A percentile compares a stretch with the other conserved stretches of the same genome.
phyloP scores from a whole-genome alignment of 2,329 filamentous ascomycete species.

The Ophiocordyceps robertsii region DNA sequence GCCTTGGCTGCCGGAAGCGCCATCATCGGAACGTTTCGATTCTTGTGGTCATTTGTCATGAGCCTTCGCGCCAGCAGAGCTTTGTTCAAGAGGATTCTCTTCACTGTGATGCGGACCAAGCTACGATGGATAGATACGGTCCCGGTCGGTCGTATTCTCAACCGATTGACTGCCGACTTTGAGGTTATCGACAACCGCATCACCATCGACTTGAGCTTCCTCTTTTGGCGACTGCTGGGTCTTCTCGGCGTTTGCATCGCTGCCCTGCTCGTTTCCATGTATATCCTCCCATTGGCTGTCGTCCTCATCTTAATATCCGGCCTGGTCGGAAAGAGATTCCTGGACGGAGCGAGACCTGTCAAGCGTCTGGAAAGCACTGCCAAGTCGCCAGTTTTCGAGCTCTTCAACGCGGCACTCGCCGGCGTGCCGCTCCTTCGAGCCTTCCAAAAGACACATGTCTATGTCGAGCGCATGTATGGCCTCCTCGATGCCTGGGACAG shows the following conservation, averaged over 20 bases:
- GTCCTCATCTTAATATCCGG: conserved; percentile 43
- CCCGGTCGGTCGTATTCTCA: conserved; percentile 62
- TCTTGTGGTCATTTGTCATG: conserved; percentile 48
- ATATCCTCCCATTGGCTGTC: conserved; percentile 48
- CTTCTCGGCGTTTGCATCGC: conserved; percentile 55
- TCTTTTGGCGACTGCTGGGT: conserved; percentile 44
- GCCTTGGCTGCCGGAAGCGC: conserved; percentile 42
- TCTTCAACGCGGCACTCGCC: conserved; percentile 59
- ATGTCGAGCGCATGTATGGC: conserved; percentile 55
- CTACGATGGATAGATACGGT: conserved; percentile 73
- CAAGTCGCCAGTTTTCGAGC: conserved; percentile 70
- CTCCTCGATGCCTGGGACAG: conserved; percentile 56
- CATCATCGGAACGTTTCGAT: conserved; percentile 47
- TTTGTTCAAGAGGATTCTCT: conserved; percentile 55
- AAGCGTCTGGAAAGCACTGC: conserved; percentile 66
- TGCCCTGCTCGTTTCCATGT: conserved; percentile 52
- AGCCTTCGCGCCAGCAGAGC: conserved; percentile 55
- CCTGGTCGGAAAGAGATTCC: conserved; percentile 47
- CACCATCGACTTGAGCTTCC: conserved; percentile 47
- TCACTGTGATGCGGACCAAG: conserved; percentile 55
- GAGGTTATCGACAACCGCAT: conserved; percentile 57
- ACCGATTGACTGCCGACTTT: conserved; percentile 69
- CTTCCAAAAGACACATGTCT: conserved; percentile 54
- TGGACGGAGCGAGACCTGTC: conserved; percentile 58
- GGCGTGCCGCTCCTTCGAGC: conserved; percentile 66